Percentiles rank a stretch among this genome's conserved stretches.
Evolutionary conservation across 2,329 filamentous ascomycete species (phyloP).

Genomic region (Phoma sp.): DNA sequence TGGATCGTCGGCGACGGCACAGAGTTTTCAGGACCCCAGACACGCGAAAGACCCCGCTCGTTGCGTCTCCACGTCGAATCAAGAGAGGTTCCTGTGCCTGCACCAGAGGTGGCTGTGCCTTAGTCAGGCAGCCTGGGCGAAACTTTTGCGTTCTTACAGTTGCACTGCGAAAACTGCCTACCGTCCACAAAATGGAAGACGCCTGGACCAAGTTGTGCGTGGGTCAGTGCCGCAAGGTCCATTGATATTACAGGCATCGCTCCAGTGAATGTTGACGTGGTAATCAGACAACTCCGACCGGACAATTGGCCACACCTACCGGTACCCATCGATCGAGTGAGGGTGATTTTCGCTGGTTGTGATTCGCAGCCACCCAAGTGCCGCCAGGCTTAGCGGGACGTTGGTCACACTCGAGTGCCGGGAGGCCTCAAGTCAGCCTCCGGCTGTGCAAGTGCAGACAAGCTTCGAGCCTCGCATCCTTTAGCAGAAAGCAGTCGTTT

Average conservation of each 20-base stretch:
- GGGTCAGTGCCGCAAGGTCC: conserved; percentile 19
- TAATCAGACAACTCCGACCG: conserved; percentile 7
- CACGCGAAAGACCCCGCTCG: conserved; percentile 31
- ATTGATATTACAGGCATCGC: conserved; percentile 20
- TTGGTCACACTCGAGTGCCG: conserved; percentile 4
- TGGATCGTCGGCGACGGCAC: conserved; percentile 34
- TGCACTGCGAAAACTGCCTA: conserved; percentile 13
- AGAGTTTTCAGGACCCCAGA: conserved; percentile 36
- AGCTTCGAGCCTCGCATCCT: conserved; percentile 21
- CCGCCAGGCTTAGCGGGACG: conserved; percentile 7
- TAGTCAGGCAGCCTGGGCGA: conserved; percentile 21
- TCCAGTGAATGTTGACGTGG: conserved; percentile 18
- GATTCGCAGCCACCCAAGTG: neutral
- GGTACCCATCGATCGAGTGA: neutral
- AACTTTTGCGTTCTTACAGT: conserved; percentile 18
- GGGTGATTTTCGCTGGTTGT: neutral
- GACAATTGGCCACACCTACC: conserved; percentile 4
- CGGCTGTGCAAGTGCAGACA: conserved; percentile 6
- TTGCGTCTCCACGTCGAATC: conserved; percentile 27
- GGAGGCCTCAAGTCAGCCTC: conserved; percentile 1
- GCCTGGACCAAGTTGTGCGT: conserved; percentile 17
- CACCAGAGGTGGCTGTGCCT: conserved; percentile 6
- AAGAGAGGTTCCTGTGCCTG: neutral
- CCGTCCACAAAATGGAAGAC: conserved; percentile 10
- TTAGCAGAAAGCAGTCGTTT: conserved; percentile 26